Evolutionary conservation across 257 asterid species (phyloP).

Genomic region (Ehretia macrophylla): DNA sequence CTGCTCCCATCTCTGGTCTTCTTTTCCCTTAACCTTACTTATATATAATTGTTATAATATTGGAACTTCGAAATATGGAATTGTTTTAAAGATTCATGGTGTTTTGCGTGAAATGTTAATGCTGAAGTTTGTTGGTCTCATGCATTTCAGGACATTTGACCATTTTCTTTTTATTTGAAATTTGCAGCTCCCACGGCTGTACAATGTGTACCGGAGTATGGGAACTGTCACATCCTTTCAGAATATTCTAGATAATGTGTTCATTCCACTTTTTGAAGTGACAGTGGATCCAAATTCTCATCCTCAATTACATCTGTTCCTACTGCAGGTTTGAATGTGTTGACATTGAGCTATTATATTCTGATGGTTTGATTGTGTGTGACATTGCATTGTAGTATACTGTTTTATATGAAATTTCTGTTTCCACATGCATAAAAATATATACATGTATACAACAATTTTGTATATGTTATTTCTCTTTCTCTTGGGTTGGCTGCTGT

Average conservation of each 20-base stretch:
- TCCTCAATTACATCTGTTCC: conserved; percentile 86
- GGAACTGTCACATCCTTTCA: conserved; percentile 93
- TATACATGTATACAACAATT: no score
- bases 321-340: conserved; percentile 68
- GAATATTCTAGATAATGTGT: conserved; percentile 79
- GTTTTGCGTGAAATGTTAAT: neutral
- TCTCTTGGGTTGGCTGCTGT: no score
- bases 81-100: neutral
- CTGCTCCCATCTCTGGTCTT: neutral
- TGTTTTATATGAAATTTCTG: no score
- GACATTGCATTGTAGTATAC: no score
- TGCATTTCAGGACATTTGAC: conserved; percentile 16
- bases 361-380: no score
- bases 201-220: conserved; percentile 88
- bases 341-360: no score
- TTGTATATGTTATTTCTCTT: no score
- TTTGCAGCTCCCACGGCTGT: conserved; percentile 89
- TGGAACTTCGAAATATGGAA: neutral
- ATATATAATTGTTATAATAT: neutral
- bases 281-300: conserved; percentile 88
- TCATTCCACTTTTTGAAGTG: conserved; percentile 90
- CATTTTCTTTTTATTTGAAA: conserved; percentile 13
- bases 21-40: neutral
- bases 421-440: no score
- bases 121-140: conserved; percentile 2